Base-by-base conservation (phyloP, 2,329 filamentous ascomycete species). In the Aspergillus fructus region DNA sequence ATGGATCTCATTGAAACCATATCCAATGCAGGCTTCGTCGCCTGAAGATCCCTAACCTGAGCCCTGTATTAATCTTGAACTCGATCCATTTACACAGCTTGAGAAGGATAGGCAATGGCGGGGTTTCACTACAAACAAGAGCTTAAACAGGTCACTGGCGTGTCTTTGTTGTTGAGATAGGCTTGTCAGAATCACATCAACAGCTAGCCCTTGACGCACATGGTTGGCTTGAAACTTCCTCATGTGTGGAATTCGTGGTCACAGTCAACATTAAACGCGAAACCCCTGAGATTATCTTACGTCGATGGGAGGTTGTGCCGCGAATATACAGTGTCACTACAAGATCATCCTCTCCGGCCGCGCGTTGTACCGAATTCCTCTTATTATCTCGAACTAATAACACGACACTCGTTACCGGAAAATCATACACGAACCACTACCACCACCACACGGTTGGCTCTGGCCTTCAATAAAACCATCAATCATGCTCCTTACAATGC, bases 401-500 rank as follows among this genome's bases (percentile, higher is more conserved):
- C 39, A 59, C 55, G 40, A 62, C 58, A 54, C 55, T 37, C 45
- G 40, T 65, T 37, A 62, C 56, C 13, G 55, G 62, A 56, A 59
- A 62, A 59, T 63, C 56, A 39, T 52, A 58, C 30, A 52, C 59
- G 23, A 59, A 63, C 51, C 58, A 61, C 34, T 60, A 59, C 51
- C 42, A 58, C 58, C 50, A 60, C 59, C 49, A 64, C 55, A 51
- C 59, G 60, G 37, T 46, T 58, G 39, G 30, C 49, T 49, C 55
- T 58, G 49, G 12, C 72, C 40, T 63, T 62, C 27, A 42, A 59
- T 40, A 60, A 63, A 45, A 17, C 59, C 56, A 59, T 62, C 59
- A 43, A 21, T 53, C 85, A 88, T 74, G 74, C 56, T 55, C 56
- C 59, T 59, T 48, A 53, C n/a, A 53, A 57, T 23, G 50, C 57